These are phyloP conservation scores for Kondoa subrosea DNA, from an alignment of 768 basidiomycete genomes.

Conservation along the genomic window DNA sequence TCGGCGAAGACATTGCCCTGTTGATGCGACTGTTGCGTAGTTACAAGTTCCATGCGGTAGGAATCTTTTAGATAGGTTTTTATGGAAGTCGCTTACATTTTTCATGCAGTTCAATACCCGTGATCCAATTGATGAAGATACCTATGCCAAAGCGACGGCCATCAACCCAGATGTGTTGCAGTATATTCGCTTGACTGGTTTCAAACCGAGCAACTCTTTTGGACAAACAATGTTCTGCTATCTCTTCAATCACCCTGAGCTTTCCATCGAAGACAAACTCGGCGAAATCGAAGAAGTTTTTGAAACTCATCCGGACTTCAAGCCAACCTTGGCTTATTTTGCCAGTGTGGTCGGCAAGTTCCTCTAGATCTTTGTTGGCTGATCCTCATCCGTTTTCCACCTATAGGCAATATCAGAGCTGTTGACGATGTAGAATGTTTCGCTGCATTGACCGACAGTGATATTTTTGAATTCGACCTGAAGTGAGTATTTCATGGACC, in stretches of 20 bases:
- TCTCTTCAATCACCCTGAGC: neutral
- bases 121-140: neutral
- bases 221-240: neutral
- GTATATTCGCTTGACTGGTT: neutral
- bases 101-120: neutral
- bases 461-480: no score
- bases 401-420: no score
- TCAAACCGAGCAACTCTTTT: neutral
- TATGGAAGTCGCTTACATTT: neutral
- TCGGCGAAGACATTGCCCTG: neutral
- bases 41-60: neutral
- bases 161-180: neutral
- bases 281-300: neutral
- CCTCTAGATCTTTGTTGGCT: no score
- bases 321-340: neutral
- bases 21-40: neutral
- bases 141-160: neutral
- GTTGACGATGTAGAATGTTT: no score
- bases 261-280: neutral
- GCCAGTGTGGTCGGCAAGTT: no score
- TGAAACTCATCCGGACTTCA: neutral
- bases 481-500: no score
- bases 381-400: no score
- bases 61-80: no score
- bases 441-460: no score